phyloP scores from a whole-genome alignment of 1,139 yeast genomes.

The Debaryomyces singareniensis region DNA sequence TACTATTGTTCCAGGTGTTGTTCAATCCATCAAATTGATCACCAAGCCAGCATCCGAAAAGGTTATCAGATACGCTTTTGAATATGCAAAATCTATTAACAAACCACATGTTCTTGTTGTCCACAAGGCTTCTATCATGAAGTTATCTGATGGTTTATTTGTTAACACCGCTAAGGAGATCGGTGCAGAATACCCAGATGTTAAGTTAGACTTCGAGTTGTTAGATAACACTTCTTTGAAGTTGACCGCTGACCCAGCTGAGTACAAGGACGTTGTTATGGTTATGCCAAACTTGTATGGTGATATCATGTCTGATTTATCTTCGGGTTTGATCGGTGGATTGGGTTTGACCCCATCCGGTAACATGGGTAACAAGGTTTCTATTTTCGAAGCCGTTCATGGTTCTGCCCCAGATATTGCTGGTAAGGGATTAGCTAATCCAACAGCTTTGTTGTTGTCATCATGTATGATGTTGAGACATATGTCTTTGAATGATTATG shows the following conservation, averaged over 20 bases:
- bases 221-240: constrained; percentile 93
- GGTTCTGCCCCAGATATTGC: constrained; percentile 99
- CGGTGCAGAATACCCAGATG: constrained; percentile 87
- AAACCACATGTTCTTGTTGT: constrained; percentile 90
- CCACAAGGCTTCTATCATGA: constrained; percentile 98
- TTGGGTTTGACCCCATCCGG: constrained; percentile 98
- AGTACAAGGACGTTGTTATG: constrained; percentile 79
- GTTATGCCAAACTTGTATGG: constrained; percentile 99
- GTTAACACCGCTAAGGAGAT: constrained; percentile 87
- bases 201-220: constrained; percentile 75
- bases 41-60: constrained; percentile 95
- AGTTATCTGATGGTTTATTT: constrained; percentile 95
- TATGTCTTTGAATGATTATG: constrained; percentile 80
- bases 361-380: constrained; percentile 96
- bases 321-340: constrained; percentile 97
- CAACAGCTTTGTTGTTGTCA: constrained; percentile 92
- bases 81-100: constrained; percentile 85
- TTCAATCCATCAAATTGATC: constrained; percentile 94
- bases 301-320: constrained; percentile 94
- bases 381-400: constrained; percentile 98
- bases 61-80: constrained; percentile 93
- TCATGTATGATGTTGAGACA: constrained; percentile 99
- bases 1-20: constrained; percentile 96
- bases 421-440: constrained; percentile 97
- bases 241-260: constrained; percentile 83